phyloP scores from a whole-genome alignment of 345 rosid species.

The Geranium rotundifolium region DNA sequence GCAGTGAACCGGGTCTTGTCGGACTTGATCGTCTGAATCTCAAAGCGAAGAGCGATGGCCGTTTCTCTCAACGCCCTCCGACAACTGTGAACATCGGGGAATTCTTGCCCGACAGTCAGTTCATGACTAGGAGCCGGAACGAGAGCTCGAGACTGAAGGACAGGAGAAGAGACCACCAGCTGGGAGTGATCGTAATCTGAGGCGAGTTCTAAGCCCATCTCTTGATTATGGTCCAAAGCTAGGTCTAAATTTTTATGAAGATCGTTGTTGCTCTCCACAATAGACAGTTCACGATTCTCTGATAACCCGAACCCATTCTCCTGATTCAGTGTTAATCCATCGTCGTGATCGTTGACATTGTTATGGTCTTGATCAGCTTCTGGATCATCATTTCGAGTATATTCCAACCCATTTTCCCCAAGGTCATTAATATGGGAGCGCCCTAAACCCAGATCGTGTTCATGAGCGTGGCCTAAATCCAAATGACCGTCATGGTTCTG shows the following conservation, averaged over 20 bases:
- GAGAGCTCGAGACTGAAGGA: slow-evolving; percentile 63
- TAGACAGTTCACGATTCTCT: slow-evolving; percentile 50
- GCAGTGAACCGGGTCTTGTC: slow-evolving; percentile 98
- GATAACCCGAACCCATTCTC: slow-evolving; percentile 43
- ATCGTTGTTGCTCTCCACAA: slow-evolving; percentile 22
- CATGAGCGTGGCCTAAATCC: no score
- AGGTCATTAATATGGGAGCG: no score
- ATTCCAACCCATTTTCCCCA: no score
- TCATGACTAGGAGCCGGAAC: slow-evolving; percentile 39
- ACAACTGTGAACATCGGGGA: slow-evolving; percentile 93
- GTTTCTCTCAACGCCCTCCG: slow-evolving; percentile 90
- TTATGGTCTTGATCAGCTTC: slow-evolving; percentile 1
- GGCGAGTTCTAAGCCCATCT: slow-evolving; percentile 34
- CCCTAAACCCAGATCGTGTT: no score
- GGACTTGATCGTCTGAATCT: slow-evolving; percentile 96
- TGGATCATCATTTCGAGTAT: no score
- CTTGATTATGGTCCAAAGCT: slow-evolving; percentile 19
- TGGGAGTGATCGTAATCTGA: slow-evolving; percentile 26
- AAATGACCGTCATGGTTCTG: no score
- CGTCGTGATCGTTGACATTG: background rate
- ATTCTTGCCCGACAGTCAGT: slow-evolving; percentile 86
- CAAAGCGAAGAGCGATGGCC: slow-evolving; percentile 94
- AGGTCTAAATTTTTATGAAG: no score
- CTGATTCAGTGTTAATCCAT: background rate
- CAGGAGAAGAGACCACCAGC: slow-evolving; percentile 33